Evolutionary conservation across 139 green algal species (phyloP), one percentile per base, ranked within the genome.

Genomic region (Pleodorina starrii): DNA sequence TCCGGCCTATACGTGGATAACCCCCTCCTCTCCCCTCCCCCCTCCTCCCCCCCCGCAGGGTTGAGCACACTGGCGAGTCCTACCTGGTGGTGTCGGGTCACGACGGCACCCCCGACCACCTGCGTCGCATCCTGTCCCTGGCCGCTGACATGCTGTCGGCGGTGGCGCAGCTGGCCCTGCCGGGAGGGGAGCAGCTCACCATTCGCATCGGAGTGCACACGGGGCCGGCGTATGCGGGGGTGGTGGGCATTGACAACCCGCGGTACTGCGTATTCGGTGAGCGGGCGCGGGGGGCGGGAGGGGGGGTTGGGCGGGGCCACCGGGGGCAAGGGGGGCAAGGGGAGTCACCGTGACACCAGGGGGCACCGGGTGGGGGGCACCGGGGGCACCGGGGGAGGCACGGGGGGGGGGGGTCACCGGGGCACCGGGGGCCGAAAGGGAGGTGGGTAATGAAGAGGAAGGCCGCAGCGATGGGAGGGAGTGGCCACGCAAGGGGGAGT

Each of bases 51-150:
- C 16, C 72, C 23, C 75, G 68, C 86, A 94, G 92, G 71, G 87
- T 92, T 50, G 91, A 94, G 85, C 88, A 91, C 54, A 89, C 84
- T 1, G 92, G 92, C 25, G 90, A 95, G 60, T 87, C 87, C 14
- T 95, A 95, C 80, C 90, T 95, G 90, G 84, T 85, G 35, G 88
- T 92, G 10, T 89, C 72, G 29, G 90, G 90, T 3, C 88, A 91
- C 50, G 85, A 90, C 68, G 89, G 89, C 14, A 77, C 60, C 0
- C 5, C 29, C 54, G 89, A 92, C 79, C 88, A 94, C 69, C 40
- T 69, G n/a, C 43, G 57, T 23, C 68, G 51, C 40, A 57, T 90
- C 14, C 59, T 90, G 43, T 48, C 27, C n/a, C 50, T 92, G 63
- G 83, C 74, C 17, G 57, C 66, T 1, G 85, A 88, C 77, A 89